phyloP scores from a whole-genome alignment of 2,329 filamentous ascomycete genomes.

The Camillea tinctor region DNA sequence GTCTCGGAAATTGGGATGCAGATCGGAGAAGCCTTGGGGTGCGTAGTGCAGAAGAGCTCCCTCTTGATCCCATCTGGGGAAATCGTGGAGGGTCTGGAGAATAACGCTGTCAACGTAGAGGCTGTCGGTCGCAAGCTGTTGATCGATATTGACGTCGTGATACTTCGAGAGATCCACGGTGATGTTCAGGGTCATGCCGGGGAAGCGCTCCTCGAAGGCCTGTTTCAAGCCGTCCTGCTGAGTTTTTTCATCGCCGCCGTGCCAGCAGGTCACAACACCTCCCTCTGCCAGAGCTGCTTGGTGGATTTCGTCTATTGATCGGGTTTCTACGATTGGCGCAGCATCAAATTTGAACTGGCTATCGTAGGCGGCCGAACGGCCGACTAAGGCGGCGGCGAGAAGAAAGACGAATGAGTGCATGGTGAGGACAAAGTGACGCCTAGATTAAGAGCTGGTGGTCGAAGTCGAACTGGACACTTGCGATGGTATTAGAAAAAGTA shows the following conservation, averaged over 20 bases:
- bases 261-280: constrained; percentile 45
- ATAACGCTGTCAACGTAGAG: constrained; percentile 46
- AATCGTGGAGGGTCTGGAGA: constrained; percentile 53
- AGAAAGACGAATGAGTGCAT: too few relatives aligned
- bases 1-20: constrained; percentile 43
- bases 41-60: constrained; percentile 49
- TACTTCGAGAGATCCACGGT: constrained; percentile 58
- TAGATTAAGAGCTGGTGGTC: too few relatives aligned
- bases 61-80: constrained; percentile 48
- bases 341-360: constrained; percentile 25
- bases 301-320: constrained; percentile 50
- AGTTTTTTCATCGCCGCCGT: constrained; percentile 46
- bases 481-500: too few relatives aligned
- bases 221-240: constrained; percentile 40
- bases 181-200: constrained; percentile 49
- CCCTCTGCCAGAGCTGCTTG: constrained; percentile 48
- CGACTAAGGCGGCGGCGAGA: too few relatives aligned
- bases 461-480: too few relatives aligned
- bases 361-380: constrained; percentile 18
- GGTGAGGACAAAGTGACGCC: too few relatives aligned
- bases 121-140: constrained; percentile 39
- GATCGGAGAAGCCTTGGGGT: constrained; percentile 43
- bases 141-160: constrained; percentile 46
- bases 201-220: constrained; percentile 47
- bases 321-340: constrained; percentile 38